phyloP scores from a whole-genome alignment of 305 asterid species.

The Petunia hybrid region DNA sequence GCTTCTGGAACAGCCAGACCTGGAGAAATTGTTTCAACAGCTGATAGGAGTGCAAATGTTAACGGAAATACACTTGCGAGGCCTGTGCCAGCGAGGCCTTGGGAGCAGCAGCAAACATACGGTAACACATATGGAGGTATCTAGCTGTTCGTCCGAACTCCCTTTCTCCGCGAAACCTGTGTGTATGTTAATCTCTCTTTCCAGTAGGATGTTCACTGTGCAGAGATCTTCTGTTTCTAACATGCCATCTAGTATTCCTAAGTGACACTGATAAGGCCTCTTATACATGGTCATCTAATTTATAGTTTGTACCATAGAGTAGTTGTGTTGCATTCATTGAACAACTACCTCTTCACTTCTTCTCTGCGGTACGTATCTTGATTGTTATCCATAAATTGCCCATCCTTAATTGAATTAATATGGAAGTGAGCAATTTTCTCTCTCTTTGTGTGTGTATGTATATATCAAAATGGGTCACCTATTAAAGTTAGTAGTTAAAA shows the following conservation, averaged over 20 bases:
- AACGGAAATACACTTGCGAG: conserved; percentile 67
- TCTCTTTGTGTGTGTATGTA: too few species aligned
- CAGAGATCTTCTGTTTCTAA: not conserved
- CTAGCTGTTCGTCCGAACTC: not conserved
- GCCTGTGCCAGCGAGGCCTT: conserved; percentile 86
- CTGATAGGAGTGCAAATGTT: conserved; percentile 51
- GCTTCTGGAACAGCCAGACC: conserved; percentile 93
- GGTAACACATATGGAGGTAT: conserved; percentile 81
- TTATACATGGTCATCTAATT: too few species aligned
- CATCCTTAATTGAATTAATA: too few species aligned
- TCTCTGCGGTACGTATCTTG: too few species aligned
- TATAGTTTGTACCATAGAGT: too few species aligned
- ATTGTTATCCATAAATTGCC: too few species aligned
- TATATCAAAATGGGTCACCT: not conserved
- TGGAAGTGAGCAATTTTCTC: too few species aligned
- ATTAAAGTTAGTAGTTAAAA: conserved; percentile 30
- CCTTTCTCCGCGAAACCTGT: not conserved
- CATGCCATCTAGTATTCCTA: too few species aligned
- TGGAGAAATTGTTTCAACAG: conserved; percentile 76
- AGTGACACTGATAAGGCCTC: too few species aligned
- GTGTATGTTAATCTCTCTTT: too few species aligned
- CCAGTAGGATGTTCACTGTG: not conserved
- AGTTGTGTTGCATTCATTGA: too few species aligned
- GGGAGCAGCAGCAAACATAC: conserved; percentile 82
- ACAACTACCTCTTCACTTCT: too few species aligned